Conservation (phyloP, 805 yeast species). For the Komagataella kurtzmanii region DNA sequence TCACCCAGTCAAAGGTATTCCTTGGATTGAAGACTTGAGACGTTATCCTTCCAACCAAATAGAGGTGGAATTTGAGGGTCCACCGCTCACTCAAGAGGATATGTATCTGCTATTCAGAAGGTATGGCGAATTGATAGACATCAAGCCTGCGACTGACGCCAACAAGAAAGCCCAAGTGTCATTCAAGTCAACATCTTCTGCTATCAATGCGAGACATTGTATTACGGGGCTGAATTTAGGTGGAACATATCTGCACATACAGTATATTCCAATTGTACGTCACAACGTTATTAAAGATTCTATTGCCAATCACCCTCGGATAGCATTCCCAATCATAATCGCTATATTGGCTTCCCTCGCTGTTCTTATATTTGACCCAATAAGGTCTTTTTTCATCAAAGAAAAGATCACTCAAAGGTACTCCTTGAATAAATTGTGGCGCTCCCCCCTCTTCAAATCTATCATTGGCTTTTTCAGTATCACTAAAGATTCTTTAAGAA, state of each 20-base stretch:
- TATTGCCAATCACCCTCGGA: slow-evolving; percentile 64
- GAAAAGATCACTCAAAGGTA: slow-evolving; percentile 55
- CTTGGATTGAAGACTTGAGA: slow-evolving; percentile 92
- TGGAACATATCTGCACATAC: slow-evolving; percentile 58
- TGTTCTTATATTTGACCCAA: slow-evolving; percentile 84
- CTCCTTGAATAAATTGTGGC: slow-evolving; percentile 29
- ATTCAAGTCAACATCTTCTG: slow-evolving; percentile 47
- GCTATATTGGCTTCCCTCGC: slow-evolving; percentile 75
- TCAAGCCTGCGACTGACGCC: slow-evolving; percentile 30
- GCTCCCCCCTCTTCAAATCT: slow-evolving; percentile 18
- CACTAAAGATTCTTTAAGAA: slow-evolving; percentile 14
- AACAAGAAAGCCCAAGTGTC: slow-evolving; percentile 34
- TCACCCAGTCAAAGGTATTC: slow-evolving; percentile 76
- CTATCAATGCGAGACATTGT: slow-evolving; percentile 84
- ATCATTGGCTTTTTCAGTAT: slow-evolving; percentile 17
- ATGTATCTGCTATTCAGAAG: slow-evolving; percentile 72
- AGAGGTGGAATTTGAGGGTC: slow-evolving; percentile 65
- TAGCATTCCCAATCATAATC: slow-evolving; percentile 66
- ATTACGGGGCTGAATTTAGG: slow-evolving; percentile 63
- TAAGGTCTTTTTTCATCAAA: slow-evolving; percentile 67
- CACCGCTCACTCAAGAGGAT: slow-evolving; percentile 61
- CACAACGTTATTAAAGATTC: slow-evolving; percentile 42
- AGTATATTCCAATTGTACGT: slow-evolving; percentile 45
- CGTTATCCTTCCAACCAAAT: slow-evolving; percentile 56
- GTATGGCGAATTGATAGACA: slow-evolving; percentile 75